Percentiles rank a stretch among this genome's conserved stretches.
These are phyloP conservation scores for Purshia tridentata DNA, from an alignment of 306 rosid species.

Conservation along the genomic window DNA sequence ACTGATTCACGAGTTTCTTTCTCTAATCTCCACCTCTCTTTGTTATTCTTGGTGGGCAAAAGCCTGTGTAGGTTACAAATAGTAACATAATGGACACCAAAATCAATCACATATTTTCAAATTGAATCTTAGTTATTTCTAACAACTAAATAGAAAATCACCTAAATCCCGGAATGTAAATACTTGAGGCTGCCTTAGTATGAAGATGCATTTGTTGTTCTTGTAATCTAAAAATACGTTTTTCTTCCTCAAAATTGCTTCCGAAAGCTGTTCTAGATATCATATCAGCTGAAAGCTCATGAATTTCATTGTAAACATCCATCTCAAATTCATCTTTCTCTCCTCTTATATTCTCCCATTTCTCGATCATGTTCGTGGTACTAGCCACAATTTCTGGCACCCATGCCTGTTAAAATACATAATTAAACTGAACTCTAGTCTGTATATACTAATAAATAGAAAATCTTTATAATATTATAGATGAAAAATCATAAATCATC, in stretches of 20 bases:
- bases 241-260: constrained; percentile 70
- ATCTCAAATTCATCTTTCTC: constrained; percentile 47
- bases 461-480: too few species aligned
- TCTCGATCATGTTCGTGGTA: constrained; percentile 38
- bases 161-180: constrained; percentile 81
- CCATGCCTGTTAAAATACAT: constrained; percentile 47
- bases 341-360: constrained; percentile 52
- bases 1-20: constrained; percentile 63
- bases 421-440: too few species aligned
- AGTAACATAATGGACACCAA: too few species aligned
- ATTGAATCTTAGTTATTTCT: too few species aligned
- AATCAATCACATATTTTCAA: too few species aligned
- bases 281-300: constrained; percentile 57
- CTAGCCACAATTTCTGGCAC: constrained; percentile 67
- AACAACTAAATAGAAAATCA: background rate
- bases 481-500: too few species aligned
- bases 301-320: constrained; percentile 39
- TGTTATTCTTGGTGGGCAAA: constrained; percentile 70
- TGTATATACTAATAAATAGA: too few species aligned
- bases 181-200: constrained; percentile 43
- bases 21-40: constrained; percentile 66
- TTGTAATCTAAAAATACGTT: constrained; percentile 57
- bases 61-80: constrained; percentile 33
- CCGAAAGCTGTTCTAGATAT: constrained; percentile 78
- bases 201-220: constrained; percentile 60